Evolutionary conservation across 176 grass and related monocot species (phyloP), one percentile per base, ranked within the genome.

Genomic region (Hsuehochloa calcarea): DNA sequence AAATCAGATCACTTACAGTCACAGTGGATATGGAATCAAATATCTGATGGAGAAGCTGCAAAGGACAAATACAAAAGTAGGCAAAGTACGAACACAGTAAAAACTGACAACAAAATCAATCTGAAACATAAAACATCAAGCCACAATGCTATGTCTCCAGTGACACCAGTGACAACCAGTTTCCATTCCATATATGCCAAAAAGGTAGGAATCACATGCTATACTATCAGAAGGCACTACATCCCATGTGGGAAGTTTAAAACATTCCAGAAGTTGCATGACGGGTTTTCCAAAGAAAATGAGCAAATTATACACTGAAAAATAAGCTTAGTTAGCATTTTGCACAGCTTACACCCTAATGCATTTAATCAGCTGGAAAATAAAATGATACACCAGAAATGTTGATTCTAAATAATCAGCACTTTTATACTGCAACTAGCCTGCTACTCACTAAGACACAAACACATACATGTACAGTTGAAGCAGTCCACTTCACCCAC

Each of bases 391-490:
- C 86, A 81, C 39, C 83, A 50, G 39, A 51, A 77, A 84, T 72
- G 75, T 58, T 81, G 77, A 86, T 77, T 86, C 65, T 77, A 78
- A 68, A 90, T n/a, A 74, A 65, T 78, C 58, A 67, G 55, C 74
- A 15, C 82, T 65, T 82, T 63, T 63, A 72, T 74, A 76, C n/a
- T 66, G 76, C 22, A 85, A 22, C 82, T 79, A 67, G 31, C 31
- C 72, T 79, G 3, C 31, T 34, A 34, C 31, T 34, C 31, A 34
- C 31, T 34, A 34, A 34, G 31, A 34, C 64, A 61, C 74, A 80
- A 88, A 65, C 73, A 84, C 68, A 93, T 55, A 82, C 85, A 90
- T 88, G 74, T 88, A 90, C 91, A 93, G 77, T 86, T 75, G 40
- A 86, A 70, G 58, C 60, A 82, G 41, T 79, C 43, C 55, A 75